Base-by-base conservation (phyloP, 2,329 filamentous ascomycete species). In the Eurotiales sp. region DNA sequence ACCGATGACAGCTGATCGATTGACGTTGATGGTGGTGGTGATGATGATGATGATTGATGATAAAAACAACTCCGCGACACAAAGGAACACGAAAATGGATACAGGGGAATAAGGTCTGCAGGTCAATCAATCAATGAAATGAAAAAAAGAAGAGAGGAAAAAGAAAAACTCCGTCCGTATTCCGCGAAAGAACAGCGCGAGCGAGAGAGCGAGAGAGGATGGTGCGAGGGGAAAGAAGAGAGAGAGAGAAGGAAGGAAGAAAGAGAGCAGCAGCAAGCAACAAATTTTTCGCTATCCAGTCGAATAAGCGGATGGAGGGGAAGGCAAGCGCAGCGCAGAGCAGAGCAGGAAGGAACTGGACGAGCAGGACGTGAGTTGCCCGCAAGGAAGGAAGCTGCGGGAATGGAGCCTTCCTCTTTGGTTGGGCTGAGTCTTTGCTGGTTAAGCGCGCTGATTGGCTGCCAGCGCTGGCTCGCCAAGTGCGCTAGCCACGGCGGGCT, bases 61-160 rank as follows among this genome's bases (percentile, higher is more conserved):
- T 53, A 56, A 51, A 56, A 58, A 61, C 50, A 62, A 65, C 58
- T 58, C 58, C 53, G 57, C 59, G 53, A 62, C 56, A 59, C 45
- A 34, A 56, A 55, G 47, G 56, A 45, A 56, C 52, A 53, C 57
- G 47, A 59, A 60, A 48, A 49, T 32, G 51, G 51, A 57, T 55
- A 56, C 46, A 49, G 55, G 56, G 49, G 56, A 57, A 59, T 59
- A 63, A 66, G 23, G 59, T 58, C 58, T 62, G 58, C 55, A 53
- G 58, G 63, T 46, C 44, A 43, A 56, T 46, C 60, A 55, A 54
- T 55, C 54, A 50, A 46, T 57, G 55, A 54, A 51, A 52, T 54
- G 23, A 58, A 52, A 45, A 32, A 55, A 45, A 61, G 56, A 55
- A 27, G 25, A 27, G 25, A 27, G 43, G 56, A 55, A 55, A 52